phyloP scores from a whole-genome alignment of 1,284 basidiomycete species.

The Pyrrhoderma noxium region DNA sequence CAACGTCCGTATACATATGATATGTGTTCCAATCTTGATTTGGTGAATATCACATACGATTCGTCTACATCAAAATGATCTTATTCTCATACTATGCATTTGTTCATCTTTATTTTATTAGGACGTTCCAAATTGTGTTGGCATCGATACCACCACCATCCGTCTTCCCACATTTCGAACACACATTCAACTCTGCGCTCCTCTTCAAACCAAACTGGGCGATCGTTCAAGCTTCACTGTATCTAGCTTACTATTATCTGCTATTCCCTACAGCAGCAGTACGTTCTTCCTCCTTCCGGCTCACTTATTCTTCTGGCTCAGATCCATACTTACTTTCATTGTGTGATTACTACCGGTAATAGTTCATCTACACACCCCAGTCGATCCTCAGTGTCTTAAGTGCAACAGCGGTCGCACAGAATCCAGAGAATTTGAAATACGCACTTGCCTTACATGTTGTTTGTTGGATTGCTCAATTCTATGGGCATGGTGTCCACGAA shows the following conservation, averaged over 20 bases:
- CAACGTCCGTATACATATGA: conserved; percentile 76
- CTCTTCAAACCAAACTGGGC: conserved; percentile 63
- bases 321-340: no score
- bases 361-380: conserved; percentile 63
- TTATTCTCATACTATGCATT: conserved; percentile 6
- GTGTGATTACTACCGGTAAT: conserved; percentile 2
- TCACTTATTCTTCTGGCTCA: no score
- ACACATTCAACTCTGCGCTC: conserved; percentile 55
- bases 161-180: conserved; percentile 46
- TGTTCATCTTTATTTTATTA: no score
- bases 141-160: conserved; percentile 46
- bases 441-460: conserved; percentile 48
- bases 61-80: not conserved
- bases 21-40: conserved; percentile 75
- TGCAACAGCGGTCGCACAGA: conserved; percentile 48
- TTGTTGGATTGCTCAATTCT: conserved; percentile 80
- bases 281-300: conserved; percentile 29
- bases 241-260: conserved; percentile 65
- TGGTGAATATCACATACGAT: conserved; percentile 47
- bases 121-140: conserved; percentile 58
- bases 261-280: conserved; percentile 79
- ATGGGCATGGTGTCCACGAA: conserved; percentile 79
- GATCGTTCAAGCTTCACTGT: conserved; percentile 46
- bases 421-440: conserved; percentile 36
- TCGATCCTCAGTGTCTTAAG: conserved; percentile 45